Conservation (phyloP, 2,329 filamentous ascomycete genomes). For the Phaeosphaeria sp. region DNA sequence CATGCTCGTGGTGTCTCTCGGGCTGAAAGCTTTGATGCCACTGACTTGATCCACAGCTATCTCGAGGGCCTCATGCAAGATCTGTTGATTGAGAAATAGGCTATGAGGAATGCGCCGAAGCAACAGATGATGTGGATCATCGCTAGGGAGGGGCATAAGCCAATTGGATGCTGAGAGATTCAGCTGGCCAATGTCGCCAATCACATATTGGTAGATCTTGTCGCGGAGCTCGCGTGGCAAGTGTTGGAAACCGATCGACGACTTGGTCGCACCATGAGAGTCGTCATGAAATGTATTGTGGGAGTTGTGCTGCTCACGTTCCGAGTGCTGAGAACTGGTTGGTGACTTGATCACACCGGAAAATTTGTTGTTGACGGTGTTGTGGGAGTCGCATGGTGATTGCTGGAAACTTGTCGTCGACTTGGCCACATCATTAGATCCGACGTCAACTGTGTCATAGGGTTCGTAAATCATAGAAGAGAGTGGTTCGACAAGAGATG, state of each 20-base stretch:
- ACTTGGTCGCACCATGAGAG: too few species aligned
- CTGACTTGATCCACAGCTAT: neutral
- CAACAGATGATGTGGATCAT: neutral
- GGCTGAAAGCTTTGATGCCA: neutral
- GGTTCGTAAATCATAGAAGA: too few species aligned
- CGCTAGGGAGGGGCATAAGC: neutral
- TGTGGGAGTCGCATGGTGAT: too few species aligned
- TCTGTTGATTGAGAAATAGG: neutral
- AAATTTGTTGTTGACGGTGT: neutral
- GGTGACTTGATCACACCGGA: neutral
- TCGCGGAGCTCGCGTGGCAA: neutral
- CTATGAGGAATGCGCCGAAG: neutral
- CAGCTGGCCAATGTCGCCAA: neutral
- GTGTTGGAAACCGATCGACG: neutral
- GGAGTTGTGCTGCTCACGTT: too few species aligned
- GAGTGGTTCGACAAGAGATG: too few species aligned
- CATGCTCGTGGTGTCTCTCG: neutral
- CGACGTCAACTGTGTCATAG: too few species aligned
- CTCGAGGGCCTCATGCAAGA: neutral
- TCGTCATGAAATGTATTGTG: too few species aligned
- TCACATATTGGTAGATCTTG: neutral
- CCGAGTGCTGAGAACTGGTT: too few species aligned
- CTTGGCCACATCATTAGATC: too few species aligned
- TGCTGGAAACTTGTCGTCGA: too few species aligned
- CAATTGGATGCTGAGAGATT: neutral